These are phyloP conservation scores for Hyphopichia pseudoburtonii DNA, from an alignment of 1,139 yeast genomes.

Conservation along the genomic window DNA sequence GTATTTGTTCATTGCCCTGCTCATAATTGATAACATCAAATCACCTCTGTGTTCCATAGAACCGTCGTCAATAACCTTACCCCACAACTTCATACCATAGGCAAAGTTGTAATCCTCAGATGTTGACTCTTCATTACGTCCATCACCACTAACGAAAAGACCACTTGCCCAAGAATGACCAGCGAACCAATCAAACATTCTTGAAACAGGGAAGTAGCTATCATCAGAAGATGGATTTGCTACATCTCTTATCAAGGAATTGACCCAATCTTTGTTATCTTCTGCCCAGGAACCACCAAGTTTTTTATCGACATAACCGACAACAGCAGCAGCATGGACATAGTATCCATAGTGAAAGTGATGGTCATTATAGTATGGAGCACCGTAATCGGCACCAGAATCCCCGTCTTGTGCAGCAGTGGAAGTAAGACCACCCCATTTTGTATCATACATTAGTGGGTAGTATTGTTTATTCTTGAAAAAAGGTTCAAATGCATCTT, in stretches of 20 bases:
- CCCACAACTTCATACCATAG: constrained; percentile 84
- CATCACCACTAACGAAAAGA: constrained; percentile 66
- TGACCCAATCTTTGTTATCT: constrained; percentile 66
- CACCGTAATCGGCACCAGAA: constrained; percentile 42
- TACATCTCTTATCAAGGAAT: constrained; percentile 67
- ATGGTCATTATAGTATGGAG: constrained; percentile 64
- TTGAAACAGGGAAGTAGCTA: constrained; percentile 67
- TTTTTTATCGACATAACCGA: constrained; percentile 62
- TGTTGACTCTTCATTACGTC: constrained; percentile 77
- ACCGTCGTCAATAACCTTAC: constrained; percentile 63
- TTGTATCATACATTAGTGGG: constrained; percentile 60
- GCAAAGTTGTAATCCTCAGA: constrained; percentile 82
- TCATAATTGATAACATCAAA: constrained; percentile 67
- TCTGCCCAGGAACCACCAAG: constrained; percentile 66
- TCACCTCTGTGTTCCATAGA: constrained; percentile 80
- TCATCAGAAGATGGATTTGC: constrained; percentile 70
- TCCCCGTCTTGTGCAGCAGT: constrained; percentile 47
- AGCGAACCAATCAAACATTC: constrained; percentile 76
- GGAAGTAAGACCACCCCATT: constrained; percentile 57
- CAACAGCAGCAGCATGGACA: constrained; percentile 75
- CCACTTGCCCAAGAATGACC: constrained; percentile 92
- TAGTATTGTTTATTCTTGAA: constrained; percentile 42
- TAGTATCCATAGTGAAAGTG: constrained; percentile 82
- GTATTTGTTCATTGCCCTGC: constrained; percentile 62
- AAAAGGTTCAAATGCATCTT: constrained; percentile 46